Evolutionary conservation across 1,139 yeast genomes (phyloP), one percentile per base, ranked within the genome.

Genomic region (Geotrichum histeridarum): DNA sequence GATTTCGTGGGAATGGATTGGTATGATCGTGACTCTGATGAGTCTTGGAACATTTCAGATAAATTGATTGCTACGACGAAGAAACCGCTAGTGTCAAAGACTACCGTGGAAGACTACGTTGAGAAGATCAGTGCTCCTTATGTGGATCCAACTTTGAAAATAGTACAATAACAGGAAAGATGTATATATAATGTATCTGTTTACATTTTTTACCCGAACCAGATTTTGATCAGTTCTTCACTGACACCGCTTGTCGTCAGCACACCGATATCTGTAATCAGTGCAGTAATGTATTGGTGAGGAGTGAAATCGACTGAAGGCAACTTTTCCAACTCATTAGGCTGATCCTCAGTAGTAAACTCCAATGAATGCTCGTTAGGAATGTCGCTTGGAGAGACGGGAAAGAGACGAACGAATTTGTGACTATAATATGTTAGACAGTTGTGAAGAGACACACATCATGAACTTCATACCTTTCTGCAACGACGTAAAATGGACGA

Each of bases 211-310:
- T 70, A 91, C 69, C 91, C 97, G 66, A 90, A 91, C 98, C 98
- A 94, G 79, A 94, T 89, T 72, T 93, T 93, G 68, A 94, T 93
- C 71, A 94, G 79, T 71, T 94, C 99, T 70, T 94, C 99, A 35
- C 96, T 86, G 41, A 94, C 99, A 0, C 98, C 99, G 59, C 95
- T 85, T 5, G 99, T 97, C 8, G 99, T 93, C 64, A 94, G 77
- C 1, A 93, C 97, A 15, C 99, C 99, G 63, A 94, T 77, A 70
- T 94, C 99, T 1, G 99, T 93, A 59, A 94, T 89, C 63, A 94
- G 78, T 4, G 98, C 99, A 1, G 99, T 93, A 53, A 94, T 87
- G 67, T 85, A 88, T 64, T 91, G 95, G 68, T 93, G 97, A 11
- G 97, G 96, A 0, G 99, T 94, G 71, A 90, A 93, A 70, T 94